Evolutionary conservation across 1,284 basidiomycete genomes (phyloP).

Genomic region (Agaricales sp.): DNA sequence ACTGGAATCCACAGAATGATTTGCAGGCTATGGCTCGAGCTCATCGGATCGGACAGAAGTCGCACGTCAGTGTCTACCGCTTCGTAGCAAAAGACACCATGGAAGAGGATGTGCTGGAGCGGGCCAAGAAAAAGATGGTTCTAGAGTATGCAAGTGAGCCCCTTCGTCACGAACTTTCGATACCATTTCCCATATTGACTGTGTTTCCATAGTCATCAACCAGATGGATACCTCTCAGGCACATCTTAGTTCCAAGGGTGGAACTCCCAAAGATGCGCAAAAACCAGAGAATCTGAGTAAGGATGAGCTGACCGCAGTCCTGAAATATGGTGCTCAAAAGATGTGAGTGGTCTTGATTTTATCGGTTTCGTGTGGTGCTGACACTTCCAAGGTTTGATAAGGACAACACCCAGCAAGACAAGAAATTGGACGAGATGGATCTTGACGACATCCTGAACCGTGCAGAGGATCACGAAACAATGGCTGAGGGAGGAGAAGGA

Average conservation of each 20-base stretch:
- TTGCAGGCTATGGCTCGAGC: slow-evolving; percentile 98
- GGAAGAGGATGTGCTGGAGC: slow-evolving; percentile 97
- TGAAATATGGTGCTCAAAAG: slow-evolving; percentile 98
- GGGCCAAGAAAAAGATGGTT: slow-evolving; percentile 99
- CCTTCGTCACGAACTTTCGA: slow-evolving; percentile 7
- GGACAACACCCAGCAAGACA: slow-evolving; percentile 85
- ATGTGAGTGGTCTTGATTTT: slow-evolving; percentile 47
- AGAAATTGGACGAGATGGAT: slow-evolving; percentile 99
- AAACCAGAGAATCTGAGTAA: slow-evolving; percentile 90
- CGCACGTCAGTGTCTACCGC: slow-evolving; percentile 96
- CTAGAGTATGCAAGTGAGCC: slow-evolving; percentile 95
- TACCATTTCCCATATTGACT: slow-evolving; percentile 10
- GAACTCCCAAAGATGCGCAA: slow-evolving; percentile 53
- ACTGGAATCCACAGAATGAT: slow-evolving; percentile 98
- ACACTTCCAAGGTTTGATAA: slow-evolving; percentile 74
- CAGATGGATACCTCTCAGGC: slow-evolving; percentile 99
- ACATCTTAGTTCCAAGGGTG: slow-evolving; percentile 79
- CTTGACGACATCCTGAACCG: slow-evolving; percentile 96
- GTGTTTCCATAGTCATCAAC: slow-evolving; percentile 73
- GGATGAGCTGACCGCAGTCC: slow-evolving; percentile 95
- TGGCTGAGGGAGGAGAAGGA: slow-evolving; percentile 69
- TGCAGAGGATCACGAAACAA: slow-evolving; percentile 95
- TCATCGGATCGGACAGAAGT: slow-evolving; percentile 95
- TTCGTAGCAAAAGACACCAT: slow-evolving; percentile 99
- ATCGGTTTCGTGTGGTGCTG: slow-evolving; percentile 10